Evolutionary conservation across 495 filamentous ascomycete genomes (phyloP), one percentile per base, ranked within the genome.

Genomic region (Acidomyces sp.): DNA sequence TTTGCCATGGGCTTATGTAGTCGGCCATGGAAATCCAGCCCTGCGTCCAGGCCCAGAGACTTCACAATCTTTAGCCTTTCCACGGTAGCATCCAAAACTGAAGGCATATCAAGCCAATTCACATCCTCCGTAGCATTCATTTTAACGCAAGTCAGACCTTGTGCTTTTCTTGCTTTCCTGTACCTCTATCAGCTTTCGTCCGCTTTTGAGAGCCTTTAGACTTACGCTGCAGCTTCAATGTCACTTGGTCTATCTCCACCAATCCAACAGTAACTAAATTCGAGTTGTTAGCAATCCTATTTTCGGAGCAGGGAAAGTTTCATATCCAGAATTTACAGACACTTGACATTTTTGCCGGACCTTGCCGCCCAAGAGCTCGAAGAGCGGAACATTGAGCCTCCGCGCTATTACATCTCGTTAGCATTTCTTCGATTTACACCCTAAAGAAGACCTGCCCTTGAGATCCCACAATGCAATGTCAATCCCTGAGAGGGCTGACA

Each of bases 391-490:
- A 12, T 70, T 68, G 13, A 86, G 57, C 42, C 60, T 70, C 30
- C 54, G 45, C 3, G 57, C 58, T 43, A 17, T 12, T 11, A 9
- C 10, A 25, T n/a, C n/a, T 18, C 3, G 28, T 43, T 26, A 33
- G 33, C 29, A 35, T 20, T 36, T 6, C 35, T 38, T 34, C 17
- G 9, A 5, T 19, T 6, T 5, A 12, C n/a, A 13, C 23, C 5
- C 28, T 7, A 32, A 12, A 12, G 26, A 5, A 6, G 11, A 4
- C 12, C 5, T 38, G 37, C 41, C 22, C 51, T 86, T 85, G 29
- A 86, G 54, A 64, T 86, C 82, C 82, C 82, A 86, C 6, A 87
- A 62, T 3, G 82, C 81, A 54, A 87, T 86, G 51, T 85, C 82
- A 46, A 87, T 78, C 2, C 82, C 82, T 0, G 78, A 69, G 21